Evolutionary conservation across 148 eudicot genomes (phyloP).

Genomic region (Fagopyrum tataricum): DNA sequence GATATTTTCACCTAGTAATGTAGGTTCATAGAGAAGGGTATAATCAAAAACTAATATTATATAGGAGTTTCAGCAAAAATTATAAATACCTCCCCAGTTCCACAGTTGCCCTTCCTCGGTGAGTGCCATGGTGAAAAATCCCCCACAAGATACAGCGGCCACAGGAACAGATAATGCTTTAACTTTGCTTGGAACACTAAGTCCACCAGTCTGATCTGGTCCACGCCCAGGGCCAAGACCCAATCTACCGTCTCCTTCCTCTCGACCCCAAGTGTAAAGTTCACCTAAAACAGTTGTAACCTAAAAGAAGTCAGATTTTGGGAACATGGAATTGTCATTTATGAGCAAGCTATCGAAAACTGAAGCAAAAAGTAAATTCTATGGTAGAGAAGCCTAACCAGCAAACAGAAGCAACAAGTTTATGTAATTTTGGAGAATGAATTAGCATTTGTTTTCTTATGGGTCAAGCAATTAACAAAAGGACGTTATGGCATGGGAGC

Average conservation of each 20-base stretch:
- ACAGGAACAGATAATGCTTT: conserved; percentile 64
- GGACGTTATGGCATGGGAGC: not conserved
- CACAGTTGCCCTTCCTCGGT: conserved; percentile 81
- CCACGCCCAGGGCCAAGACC: conserved; percentile 98
- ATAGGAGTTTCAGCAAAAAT: not conserved
- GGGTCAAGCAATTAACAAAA: not conserved
- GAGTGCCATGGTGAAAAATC: conserved; percentile 83
- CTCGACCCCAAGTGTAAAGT: conserved; percentile 94
- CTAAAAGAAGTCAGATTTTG: not conserved
- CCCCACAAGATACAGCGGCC: conserved; percentile 86
- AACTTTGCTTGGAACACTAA: conserved; percentile 70
- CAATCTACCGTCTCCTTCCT: conserved; percentile 96
- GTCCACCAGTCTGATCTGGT: conserved; percentile 84
- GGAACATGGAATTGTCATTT: not conserved
- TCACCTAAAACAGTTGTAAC: conserved; percentile 39
- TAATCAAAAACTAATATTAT: not conserved
- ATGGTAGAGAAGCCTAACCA: not conserved
- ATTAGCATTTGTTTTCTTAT: not conserved
- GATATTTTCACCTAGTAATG: not conserved
- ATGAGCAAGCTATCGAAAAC: not conserved
- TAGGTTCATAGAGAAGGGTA: not conserved
- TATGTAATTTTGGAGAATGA: not conserved
- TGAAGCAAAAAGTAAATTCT: not conserved
- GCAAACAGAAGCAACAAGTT: not conserved
- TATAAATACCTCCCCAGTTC: conserved; percentile 83